A percentile compares a stretch with the other conserved stretches of the same genome.
phyloP scores from a whole-genome alignment of 1,284 basidiomycete genomes.

The Crucibulum parvulum region DNA sequence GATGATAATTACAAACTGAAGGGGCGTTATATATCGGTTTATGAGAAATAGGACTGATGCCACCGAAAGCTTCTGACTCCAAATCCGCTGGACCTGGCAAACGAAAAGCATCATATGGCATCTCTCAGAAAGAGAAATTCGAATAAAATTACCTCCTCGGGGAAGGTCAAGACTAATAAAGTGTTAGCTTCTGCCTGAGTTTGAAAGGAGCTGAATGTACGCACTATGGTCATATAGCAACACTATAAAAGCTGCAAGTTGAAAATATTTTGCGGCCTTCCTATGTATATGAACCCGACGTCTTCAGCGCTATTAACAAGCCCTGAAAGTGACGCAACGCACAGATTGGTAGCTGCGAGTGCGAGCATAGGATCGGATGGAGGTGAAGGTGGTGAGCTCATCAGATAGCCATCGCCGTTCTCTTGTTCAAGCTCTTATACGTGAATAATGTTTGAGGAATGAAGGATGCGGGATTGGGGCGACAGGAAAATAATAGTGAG shows the following conservation, averaged over 20 bases:
- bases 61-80: constrained; percentile 23
- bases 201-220: neutral
- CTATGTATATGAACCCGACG: neutral
- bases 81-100: constrained; percentile 25
- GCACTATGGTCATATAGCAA: constrained; percentile 20
- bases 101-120: neutral
- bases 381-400: too few relatives aligned
- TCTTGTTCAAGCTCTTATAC: too few relatives aligned
- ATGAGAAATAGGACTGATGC: constrained; percentile 26
- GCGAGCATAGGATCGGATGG: too few relatives aligned
- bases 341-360: neutral
- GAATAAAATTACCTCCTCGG: constrained; percentile 13
- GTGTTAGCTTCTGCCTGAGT: neutral
- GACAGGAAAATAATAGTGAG: too few relatives aligned
- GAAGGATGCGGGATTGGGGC: too few relatives aligned
- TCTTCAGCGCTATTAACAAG: too few relatives aligned
- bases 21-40: constrained; percentile 29
- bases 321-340: neutral
- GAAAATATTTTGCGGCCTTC: constrained; percentile 13
- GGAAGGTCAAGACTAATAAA: constrained; percentile 15
- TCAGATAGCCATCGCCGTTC: too few relatives aligned
- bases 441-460: too few relatives aligned
- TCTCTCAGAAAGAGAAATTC: neutral
- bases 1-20: constrained; percentile 28
- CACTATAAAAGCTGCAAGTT: constrained; percentile 22